phyloP scores from a whole-genome alignment of 805 yeast species.

The Zygotorulaspora danielsina region DNA sequence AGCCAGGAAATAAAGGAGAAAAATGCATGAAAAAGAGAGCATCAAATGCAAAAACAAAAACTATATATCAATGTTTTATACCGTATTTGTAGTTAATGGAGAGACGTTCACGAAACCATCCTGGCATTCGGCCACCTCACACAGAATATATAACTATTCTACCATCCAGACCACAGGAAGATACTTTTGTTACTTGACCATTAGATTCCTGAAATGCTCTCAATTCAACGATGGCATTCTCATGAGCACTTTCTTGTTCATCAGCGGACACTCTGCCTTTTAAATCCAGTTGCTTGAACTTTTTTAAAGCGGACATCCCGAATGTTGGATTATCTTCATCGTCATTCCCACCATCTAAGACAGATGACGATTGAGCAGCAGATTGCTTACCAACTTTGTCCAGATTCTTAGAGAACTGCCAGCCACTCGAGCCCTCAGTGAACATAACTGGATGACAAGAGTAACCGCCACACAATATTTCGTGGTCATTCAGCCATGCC shows the following conservation, averaged over 20 bases:
- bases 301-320: constrained; percentile 77
- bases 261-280: constrained; percentile 68
- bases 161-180: constrained; percentile 87
- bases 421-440: constrained; percentile 65
- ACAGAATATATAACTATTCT: constrained; percentile 73
- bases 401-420: constrained; percentile 51
- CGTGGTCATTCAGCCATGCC: constrained; percentile 60
- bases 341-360: constrained; percentile 47
- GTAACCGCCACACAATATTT: constrained; percentile 84
- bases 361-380: constrained; percentile 4
- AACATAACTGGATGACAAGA: constrained; percentile 87
- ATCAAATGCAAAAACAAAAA: too few relatives aligned
- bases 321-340: constrained; percentile 46
- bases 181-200: constrained; percentile 55
- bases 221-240: constrained; percentile 76
- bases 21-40: background rate
- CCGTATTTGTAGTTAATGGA: too few relatives aligned
- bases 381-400: constrained; percentile 42
- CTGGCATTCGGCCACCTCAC: too few relatives aligned
- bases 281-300: constrained; percentile 93
- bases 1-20: constrained; percentile 26
- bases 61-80: too few relatives aligned
- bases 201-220: constrained; percentile 46
- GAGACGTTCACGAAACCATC: too few relatives aligned
- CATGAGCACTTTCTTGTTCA: constrained; percentile 69